phyloP scores from a whole-genome alignment of 129 eudicot species.

The Lonicera japonica region DNA sequence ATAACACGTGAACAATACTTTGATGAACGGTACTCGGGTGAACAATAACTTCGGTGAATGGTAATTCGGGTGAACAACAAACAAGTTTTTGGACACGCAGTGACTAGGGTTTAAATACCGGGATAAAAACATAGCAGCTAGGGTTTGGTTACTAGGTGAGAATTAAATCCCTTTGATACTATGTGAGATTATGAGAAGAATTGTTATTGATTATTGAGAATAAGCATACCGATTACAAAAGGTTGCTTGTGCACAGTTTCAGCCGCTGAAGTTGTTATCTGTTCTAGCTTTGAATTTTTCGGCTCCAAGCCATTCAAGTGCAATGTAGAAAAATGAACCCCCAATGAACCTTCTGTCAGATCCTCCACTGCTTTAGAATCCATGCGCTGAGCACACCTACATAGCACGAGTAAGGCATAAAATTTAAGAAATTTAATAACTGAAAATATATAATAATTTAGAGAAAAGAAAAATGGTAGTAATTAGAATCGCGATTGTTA shows the following conservation, averaged over 20 bases:
- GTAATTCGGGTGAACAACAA: too few relatives aligned
- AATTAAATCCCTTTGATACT: too few relatives aligned
- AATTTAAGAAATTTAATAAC: background rate
- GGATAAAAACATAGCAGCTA: too few relatives aligned
- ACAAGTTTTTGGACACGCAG: too few relatives aligned
- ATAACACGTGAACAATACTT: too few relatives aligned
- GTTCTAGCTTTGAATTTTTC: slow-evolving; percentile 46
- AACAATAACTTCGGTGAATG: too few relatives aligned
- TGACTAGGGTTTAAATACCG: too few relatives aligned
- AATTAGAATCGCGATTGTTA: background rate
- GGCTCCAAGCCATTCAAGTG: slow-evolving; percentile 55
- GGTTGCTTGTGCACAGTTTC: slow-evolving; percentile 77
- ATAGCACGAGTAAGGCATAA: slow-evolving; percentile 14
- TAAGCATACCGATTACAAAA: slow-evolving; percentile 80
- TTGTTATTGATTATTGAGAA: too few relatives aligned
- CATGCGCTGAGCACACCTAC: slow-evolving; percentile 29
- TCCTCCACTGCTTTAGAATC: slow-evolving; percentile 77
- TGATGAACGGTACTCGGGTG: too few relatives aligned
- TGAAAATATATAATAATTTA: too few relatives aligned
- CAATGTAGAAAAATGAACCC: slow-evolving; percentile 94
- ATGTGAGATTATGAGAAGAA: too few relatives aligned
- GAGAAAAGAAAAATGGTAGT: background rate
- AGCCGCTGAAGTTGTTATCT: slow-evolving; percentile 50
- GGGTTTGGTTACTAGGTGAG: too few relatives aligned
- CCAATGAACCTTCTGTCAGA: slow-evolving; percentile 75